These are phyloP conservation scores for Wallacemonas sp. DNA, from an alignment of 208 protist species.

Conservation along the genomic window DNA sequence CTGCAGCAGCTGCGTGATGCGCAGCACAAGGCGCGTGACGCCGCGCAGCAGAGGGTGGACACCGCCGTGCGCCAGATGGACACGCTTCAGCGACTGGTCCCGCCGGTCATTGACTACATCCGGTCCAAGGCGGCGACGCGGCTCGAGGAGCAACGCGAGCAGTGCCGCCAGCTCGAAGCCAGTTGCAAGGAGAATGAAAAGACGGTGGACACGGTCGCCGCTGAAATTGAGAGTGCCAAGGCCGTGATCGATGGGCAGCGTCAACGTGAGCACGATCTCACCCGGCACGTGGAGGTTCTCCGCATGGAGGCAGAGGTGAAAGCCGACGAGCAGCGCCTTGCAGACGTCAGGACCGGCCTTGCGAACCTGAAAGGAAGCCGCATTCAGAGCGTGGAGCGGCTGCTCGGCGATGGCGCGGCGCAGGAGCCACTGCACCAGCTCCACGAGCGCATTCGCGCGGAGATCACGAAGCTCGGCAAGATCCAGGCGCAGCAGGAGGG, in stretches of 20 bases:
- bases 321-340: conserved; percentile 52
- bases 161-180: conserved; percentile 25
- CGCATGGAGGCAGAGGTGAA: conserved; percentile 37
- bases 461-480: conserved; percentile 65
- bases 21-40: conserved; percentile 14
- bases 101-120: conserved; percentile 47
- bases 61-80: conserved; percentile 21
- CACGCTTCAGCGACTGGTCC: conserved; percentile 23
- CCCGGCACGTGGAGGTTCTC: conserved; percentile 41
- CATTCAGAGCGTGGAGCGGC: conserved; percentile 37
- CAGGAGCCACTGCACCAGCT: conserved; percentile 47
- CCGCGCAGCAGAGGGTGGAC: conserved; percentile 15
- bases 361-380: conserved; percentile 40
- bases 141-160: conserved; percentile 31
- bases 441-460: conserved; percentile 69
- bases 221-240: conserved; percentile 35
- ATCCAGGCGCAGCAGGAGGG: conserved; percentile 74
- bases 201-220: conserved; percentile 31
- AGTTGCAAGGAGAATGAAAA: conserved; percentile 1
- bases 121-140: conserved; percentile 13
- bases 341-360: conserved; percentile 37
- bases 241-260: conserved; percentile 48
- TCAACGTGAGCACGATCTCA: conserved; percentile 35
- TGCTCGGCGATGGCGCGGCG: conserved; percentile 58
- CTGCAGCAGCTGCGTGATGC: conserved; percentile 24